Evolutionary conservation across 1,284 basidiomycete genomes (phyloP), one percentile per base, ranked within the genome.

Genomic region (Cystobasidium sp.): DNA sequence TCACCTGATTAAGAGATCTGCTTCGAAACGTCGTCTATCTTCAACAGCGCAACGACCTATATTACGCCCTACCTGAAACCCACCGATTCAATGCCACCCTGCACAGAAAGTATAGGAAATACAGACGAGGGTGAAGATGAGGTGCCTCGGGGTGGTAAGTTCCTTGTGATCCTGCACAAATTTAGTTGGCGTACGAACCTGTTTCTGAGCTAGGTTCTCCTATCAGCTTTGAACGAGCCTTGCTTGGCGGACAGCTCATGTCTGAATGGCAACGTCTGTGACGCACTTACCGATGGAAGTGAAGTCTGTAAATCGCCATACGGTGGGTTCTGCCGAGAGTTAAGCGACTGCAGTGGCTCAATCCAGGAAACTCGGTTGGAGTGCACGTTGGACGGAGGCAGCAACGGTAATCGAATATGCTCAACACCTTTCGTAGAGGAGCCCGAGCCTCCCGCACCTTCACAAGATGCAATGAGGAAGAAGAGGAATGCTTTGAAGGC

Each of bases 71-170:
- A n/a, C 46, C 12, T 14, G 3, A 49, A 14, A 14, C 14, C 46
- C 46, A 12, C 46, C 46, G 46, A 49, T 49, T 49, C 46, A 49
- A n/a, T 14, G 46, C 46, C 46, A 14, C 14, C 46, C 2, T 49
- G 46, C 46, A 49, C 46, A 14, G 46, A 12, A 49, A 49, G 14
- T n/a, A n/a, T 49, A 49, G 46, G 46, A 49, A 49, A 49, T n/a
- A 49, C 12, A 14, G 46, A 12, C n/a, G 46, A 49, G n/a, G 46
- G 46, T 14, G n/a, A 12, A 49, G 46, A 49, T 49, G 46, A 49
- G n/a, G 46, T 49, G n/a, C 46, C 46, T 49, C 46, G n/a, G n/a
- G 46, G 46, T 49, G 12, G 46, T 49, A 49, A 49, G 46, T 49
- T 14, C 2, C 2, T 49, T 49, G 14, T 49, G 2, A n/a, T n/a